Evolutionary conservation across 2,329 filamentous ascomycete genomes (phyloP).

Genomic region (Hymenotorrendiella dingleyae): DNA sequence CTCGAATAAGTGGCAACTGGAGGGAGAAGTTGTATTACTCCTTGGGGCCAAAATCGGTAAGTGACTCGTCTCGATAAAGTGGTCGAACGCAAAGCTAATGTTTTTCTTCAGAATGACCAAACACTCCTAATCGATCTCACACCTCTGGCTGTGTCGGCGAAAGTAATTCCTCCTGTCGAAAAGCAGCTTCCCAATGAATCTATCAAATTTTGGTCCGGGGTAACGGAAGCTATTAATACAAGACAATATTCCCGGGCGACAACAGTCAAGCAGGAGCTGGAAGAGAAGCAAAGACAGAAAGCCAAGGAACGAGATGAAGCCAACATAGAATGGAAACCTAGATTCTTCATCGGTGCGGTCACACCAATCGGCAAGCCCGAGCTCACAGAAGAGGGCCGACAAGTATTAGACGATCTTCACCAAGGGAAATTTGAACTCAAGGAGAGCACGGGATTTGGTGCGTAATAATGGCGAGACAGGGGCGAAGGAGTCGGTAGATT

Average conservation of each 20-base stretch:
- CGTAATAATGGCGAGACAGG: slow-evolving; percentile 6
- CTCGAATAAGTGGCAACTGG: slow-evolving; percentile 80
- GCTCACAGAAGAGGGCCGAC: slow-evolving; percentile 55
- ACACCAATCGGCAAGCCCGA: slow-evolving; percentile 55
- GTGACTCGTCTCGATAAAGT: slow-evolving; percentile 28
- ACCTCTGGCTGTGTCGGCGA: slow-evolving; percentile 74
- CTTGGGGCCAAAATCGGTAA: slow-evolving; percentile 56
- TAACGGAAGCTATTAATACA: slow-evolving; percentile 76
- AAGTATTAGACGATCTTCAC: slow-evolving; percentile 50
- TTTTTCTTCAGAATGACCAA: slow-evolving; percentile 49
- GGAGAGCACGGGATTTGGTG: slow-evolving; percentile 21
- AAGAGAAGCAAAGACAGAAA: slow-evolving; percentile 82
- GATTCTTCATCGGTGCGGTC: slow-evolving; percentile 71
- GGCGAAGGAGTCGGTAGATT: background rate
- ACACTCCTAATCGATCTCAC: slow-evolving; percentile 78
- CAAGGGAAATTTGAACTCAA: slow-evolving; percentile 34
- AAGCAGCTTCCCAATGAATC: slow-evolving; percentile 86
- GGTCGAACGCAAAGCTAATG: slow-evolving; percentile 25
- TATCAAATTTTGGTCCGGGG: slow-evolving; percentile 76
- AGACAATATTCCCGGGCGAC: slow-evolving; percentile 86
- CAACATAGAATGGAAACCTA: slow-evolving; percentile 70
- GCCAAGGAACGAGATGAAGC: slow-evolving; percentile 71
- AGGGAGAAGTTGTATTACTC: slow-evolving; percentile 63
- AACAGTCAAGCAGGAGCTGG: slow-evolving; percentile 79
- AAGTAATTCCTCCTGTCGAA: slow-evolving; percentile 70